Evolutionary conservation across 257 asterid genomes (phyloP).

Genomic region (Ehretia macrophylla): DNA sequence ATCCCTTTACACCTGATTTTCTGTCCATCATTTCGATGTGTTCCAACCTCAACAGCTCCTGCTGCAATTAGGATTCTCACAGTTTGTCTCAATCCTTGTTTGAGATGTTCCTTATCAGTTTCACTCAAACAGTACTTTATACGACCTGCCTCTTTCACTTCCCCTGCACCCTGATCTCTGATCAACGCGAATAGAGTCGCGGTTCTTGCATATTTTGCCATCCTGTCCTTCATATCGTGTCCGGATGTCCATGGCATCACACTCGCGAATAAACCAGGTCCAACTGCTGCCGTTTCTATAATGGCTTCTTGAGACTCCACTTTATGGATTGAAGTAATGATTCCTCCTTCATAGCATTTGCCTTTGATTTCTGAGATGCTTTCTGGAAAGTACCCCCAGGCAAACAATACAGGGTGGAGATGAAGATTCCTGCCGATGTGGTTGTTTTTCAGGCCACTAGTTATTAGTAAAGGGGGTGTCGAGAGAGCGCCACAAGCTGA

Average conservation of each 20-base stretch:
- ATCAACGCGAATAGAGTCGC: conserved; percentile 52
- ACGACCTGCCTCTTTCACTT: conserved; percentile 45
- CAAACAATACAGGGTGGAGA: conserved; percentile 68
- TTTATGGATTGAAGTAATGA: conserved; percentile 67
- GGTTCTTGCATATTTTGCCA: conserved; percentile 63
- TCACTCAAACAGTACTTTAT: conserved; percentile 35
- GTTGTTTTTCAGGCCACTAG: conserved; percentile 69
- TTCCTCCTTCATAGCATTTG: conserved; percentile 71
- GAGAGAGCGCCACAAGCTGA: conserved; percentile 73
- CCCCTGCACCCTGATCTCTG: conserved; percentile 68
- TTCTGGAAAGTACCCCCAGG: conserved; percentile 92
- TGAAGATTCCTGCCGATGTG: conserved; percentile 81
- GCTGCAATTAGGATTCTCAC: conserved; percentile 72
- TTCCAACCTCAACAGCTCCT: conserved; percentile 88
- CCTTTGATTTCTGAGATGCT: conserved; percentile 44
- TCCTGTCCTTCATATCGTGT: conserved; percentile 43
- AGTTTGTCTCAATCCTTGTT: conserved; percentile 56
- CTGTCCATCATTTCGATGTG: conserved; percentile 79
- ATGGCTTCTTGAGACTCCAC: conserved; percentile 53
- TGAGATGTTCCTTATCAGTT: conserved; percentile 55
- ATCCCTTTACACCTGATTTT: conserved; percentile 45
- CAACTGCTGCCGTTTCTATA: conserved; percentile 57
- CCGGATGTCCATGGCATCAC: conserved; percentile 73
- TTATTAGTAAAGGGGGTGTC: conserved; percentile 72
- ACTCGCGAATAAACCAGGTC: conserved; percentile 58